Evolutionary conservation across 1,139 yeast genomes (phyloP), one percentile per base, ranked within the genome.

Genomic region (Eremothecium cymbalariae): DNA sequence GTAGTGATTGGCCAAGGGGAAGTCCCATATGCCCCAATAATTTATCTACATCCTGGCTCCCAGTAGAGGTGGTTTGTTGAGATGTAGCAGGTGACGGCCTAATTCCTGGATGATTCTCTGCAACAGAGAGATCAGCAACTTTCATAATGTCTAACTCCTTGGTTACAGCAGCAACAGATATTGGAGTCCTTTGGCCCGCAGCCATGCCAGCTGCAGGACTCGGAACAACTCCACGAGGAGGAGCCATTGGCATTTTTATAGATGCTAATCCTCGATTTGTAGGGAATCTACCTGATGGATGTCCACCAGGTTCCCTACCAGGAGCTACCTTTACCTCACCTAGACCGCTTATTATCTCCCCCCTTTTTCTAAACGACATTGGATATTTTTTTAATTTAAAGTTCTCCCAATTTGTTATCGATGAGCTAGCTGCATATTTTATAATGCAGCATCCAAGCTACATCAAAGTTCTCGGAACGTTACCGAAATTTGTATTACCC

Each of bases 1-100:
- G 57, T 28, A 86, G 53, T 5, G 83, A 68, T 9, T 69, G 60
- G 1, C 95, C 95, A 12, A 84, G 50, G 1, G 97, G 97, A 11
- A 88, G 55, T 0, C 98, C 98, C 41, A 75, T 84, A 56, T 90
- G 97, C 1, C 72, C 73, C 37, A 90, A 56, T 2, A 85, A 60
- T 44, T 70, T 74, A 55, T 90, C 97, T 23, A 90, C 58, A 51
- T 83, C 90, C 4, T 67, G 54, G 15, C 79, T 69, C 2, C 95
- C 95, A 0, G 93, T 79, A 0, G 95, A 82, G 0, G 79, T 67
- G 1, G 86, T 74, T 2, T 84, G 79, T 38, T 74, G 77, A 1
- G 94, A 79, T 3, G 86, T 78, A 22, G 79, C 65, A 1, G 77
- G 64, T 0, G 95, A 86, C 0, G 96, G 94, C 42, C 77, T 68